Evolutionary conservation across 2,329 filamentous ascomycete genomes (phyloP), one percentile per base, ranked within the genome.

Genomic region (Emmonsiellopsis sp.): DNA sequence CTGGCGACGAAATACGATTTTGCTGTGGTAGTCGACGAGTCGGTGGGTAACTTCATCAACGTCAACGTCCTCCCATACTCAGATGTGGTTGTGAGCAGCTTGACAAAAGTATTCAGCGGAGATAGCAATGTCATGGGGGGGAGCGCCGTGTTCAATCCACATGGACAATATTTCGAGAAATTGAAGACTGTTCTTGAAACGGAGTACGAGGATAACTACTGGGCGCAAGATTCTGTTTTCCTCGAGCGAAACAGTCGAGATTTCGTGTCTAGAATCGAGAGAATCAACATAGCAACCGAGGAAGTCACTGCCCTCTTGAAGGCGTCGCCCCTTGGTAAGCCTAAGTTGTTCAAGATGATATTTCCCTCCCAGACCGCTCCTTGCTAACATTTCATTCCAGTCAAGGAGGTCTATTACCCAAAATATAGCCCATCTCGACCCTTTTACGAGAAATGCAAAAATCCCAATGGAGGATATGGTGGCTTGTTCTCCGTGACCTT

Each of bases 101-200:
- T 98, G 55, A 97, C 93, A 48, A 98, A 98, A 70, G 86, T 97
- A 52, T 98, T 98, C 73, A 95, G 89, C 53, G 93, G 93, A 50
- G 93, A 96, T 70, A 93, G 89, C 69, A 97, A 98, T 69, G 93
- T 98, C 60, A 97, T 97, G 92, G 93, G 91, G 55, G 93, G 93
- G 53, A 87, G 80, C 59, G 74, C 77, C 11, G 77, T 86, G 13
- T 70, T 86, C 51, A 86, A 86, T 57, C 81, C 83, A 0, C 80
- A 84, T 54, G 76, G 84, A n/a, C 81, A 73, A 45, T 86, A 85
- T 71, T 95, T 95, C 68, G 53, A 67, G 2, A 61, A 72, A 0
- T 70, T 98, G n/a, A 92, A 89, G 66, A 66, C 74, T 5, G 76
- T 78, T n/a, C 81, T 88, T 67, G 71, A 73, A 4, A 67, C 70